Percentiles rank a stretch among this genome's conserved stretches.
Conservation (phyloP, 139 green algal species). For the Tetratostichococcus sp. region DNA sequence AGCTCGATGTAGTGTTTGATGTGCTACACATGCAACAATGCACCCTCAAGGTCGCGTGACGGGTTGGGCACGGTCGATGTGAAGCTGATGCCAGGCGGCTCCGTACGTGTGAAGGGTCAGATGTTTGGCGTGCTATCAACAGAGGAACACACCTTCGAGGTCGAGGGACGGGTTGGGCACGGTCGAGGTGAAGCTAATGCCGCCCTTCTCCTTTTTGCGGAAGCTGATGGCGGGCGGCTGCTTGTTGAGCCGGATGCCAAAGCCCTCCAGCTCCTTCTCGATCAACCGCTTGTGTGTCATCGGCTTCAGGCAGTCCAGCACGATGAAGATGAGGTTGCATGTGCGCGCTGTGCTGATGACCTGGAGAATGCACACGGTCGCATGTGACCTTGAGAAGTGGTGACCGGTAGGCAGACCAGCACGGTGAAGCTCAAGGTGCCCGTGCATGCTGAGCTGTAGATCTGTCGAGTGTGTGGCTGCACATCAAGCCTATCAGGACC, state of each 20-base stretch:
- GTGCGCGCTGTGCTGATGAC: slow-evolving; percentile 95
- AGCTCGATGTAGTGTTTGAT: too few species aligned
- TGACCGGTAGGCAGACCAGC: too few species aligned
- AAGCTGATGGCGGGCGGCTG: slow-evolving; percentile 89
- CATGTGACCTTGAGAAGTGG: neutral
- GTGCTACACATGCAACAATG: too few species aligned
- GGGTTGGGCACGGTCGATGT: too few species aligned
- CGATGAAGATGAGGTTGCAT: slow-evolving; percentile 97
- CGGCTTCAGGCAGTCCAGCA: slow-evolving; percentile 97
- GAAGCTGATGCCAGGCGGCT: too few species aligned
- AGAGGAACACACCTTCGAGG: slow-evolving; percentile 55
- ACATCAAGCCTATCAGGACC: too few species aligned
- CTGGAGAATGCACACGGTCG: slow-evolving; percentile 28
- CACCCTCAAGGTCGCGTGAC: too few species aligned
- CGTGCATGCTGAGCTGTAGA: too few species aligned
- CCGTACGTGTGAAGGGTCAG: too few species aligned
- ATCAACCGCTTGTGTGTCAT: slow-evolving; percentile 96
- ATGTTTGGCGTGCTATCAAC: neutral
- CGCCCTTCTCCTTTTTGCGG: slow-evolving; percentile 92
- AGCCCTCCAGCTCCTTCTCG: slow-evolving; percentile 89
- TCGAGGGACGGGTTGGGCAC: slow-evolving; percentile 70
- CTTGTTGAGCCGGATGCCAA: slow-evolving; percentile 97
- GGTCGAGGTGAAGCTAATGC: slow-evolving; percentile 69
- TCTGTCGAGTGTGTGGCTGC: too few species aligned
- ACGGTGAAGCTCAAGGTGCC: too few species aligned